Evolutionary conservation across 768 basidiomycete species (phyloP).

Genomic region (Postia placenta): DNA sequence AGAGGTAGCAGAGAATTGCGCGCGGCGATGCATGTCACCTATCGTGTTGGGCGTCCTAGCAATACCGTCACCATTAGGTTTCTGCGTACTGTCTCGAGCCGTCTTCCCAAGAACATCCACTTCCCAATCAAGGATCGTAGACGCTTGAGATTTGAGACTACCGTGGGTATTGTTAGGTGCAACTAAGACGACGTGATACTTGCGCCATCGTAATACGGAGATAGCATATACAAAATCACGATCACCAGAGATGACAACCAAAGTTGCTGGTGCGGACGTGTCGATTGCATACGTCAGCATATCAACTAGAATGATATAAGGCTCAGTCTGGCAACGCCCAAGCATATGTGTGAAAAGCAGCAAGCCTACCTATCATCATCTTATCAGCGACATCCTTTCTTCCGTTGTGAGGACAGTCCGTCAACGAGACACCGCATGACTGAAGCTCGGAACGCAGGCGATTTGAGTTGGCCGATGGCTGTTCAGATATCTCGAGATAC

Average conservation of each 20-base stretch:
- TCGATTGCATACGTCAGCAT: slow-evolving; percentile 64
- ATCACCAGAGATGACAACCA: slow-evolving; percentile 63
- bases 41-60: not conserved
- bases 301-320: slow-evolving; percentile 45
- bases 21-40: too few relatives aligned
- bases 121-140: slow-evolving; percentile 47
- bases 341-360: slow-evolving; percentile 1
- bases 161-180: slow-evolving; percentile 29
- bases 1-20: too few relatives aligned
- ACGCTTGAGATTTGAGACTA: slow-evolving; percentile 51
- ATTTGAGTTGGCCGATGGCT: slow-evolving; percentile 30
- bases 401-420: slow-evolving; percentile 24
- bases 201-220: slow-evolving; percentile 15
- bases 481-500: slow-evolving; percentile 44
- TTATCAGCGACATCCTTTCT: slow-evolving; percentile 37
- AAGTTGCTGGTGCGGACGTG: slow-evolving; percentile 43
- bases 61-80: not conserved
- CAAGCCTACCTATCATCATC: slow-evolving; percentile 43
- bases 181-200: slow-evolving; percentile 23
- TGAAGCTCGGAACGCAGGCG: slow-evolving; percentile 38
- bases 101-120: slow-evolving; percentile 27
- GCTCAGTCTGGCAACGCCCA: not conserved
- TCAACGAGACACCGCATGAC: slow-evolving; percentile 42
- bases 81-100: not conserved
- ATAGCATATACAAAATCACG: slow-evolving; percentile 64